A percentile compares a stretch with the other conserved stretches of the same genome.
phyloP scores from a whole-genome alignment of 2,329 filamentous ascomycete genomes.

The Aspergillus quadricinctus region DNA sequence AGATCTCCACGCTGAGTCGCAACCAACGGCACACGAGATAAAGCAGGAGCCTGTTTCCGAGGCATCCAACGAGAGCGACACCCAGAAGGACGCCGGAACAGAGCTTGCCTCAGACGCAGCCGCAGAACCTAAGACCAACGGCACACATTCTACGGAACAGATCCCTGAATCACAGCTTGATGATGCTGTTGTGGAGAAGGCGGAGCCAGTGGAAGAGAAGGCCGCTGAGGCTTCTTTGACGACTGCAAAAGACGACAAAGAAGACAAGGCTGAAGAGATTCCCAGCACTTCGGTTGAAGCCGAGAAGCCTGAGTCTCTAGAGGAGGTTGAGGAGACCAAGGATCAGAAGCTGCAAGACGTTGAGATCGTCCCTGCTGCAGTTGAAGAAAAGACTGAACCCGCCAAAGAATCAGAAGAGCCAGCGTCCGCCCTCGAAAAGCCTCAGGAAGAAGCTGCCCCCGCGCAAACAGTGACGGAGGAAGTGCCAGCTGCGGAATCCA shows the following conservation, averaged over 20 bases:
- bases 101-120: constrained; percentile 4
- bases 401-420: background rate
- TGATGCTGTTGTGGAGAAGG: constrained; percentile 1
- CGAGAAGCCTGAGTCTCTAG: background rate
- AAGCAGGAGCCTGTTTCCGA: constrained; percentile 6
- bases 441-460: background rate
- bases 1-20: background rate
- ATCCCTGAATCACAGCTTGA: constrained; percentile 2
- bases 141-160: constrained; percentile 4
- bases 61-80: background rate
- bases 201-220: constrained; percentile 1
- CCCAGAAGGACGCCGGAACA: constrained; percentile 2
- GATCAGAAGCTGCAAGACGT: background rate
- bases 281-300: background rate
- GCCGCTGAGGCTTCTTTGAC: constrained; percentile 1
- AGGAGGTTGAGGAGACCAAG: background rate
- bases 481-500: background rate
- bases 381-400: background rate
- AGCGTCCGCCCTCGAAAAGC: background rate
- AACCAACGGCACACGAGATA: constrained; percentile 6
- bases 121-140: constrained; percentile 11
- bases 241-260: background rate
- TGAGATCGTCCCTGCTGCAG: background rate
- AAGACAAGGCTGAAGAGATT: constrained; percentile 3
- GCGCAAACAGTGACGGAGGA: background rate